Evolutionary conservation across 164 flowering plant species (phyloP), one percentile per base, ranked within the genome.

Genomic region (Magnolia kwangsiensis): DNA sequence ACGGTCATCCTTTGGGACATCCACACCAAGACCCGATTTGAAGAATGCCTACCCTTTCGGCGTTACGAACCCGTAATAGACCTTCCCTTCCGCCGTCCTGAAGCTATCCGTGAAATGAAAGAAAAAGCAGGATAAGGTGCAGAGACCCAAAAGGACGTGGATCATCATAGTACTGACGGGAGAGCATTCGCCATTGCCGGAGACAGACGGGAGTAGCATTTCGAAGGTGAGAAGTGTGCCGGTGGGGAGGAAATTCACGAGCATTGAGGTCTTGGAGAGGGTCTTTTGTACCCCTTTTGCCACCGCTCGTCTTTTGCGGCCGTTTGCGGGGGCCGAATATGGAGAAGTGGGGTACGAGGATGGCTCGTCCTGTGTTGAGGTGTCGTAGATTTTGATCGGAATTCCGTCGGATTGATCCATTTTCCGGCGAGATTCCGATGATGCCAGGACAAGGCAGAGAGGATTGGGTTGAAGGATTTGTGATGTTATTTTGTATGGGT

Each of bases 21-120:
- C 88, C 11, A 92, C 89, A 0, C 77, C 86, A 0, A 88, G 79
- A 0, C 90, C 94, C 0, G 93, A 72, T 82, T 89, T 92, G 84
- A 94, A 94, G 24, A 92, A 89, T 0, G 94, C 87, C 78, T 94
- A 72, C 3, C 97, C 99, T 2, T 50, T 76, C 0, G 92, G 89
- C 0, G 97, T 96, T 27, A 96, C 99, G 67, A 96, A 87, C 8
- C 99, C 99, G 78, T 90, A 91, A 76, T 91, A 94, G 1, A 96
- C 85, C 73, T 84, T 89, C n/a, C 89, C 99, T 50, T 94, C 97
- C 0, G 89, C 88, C n/a, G 85, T 91, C 0, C 79, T 72, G 78
- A 90, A 94, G 81, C 98, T 90, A 80, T 94, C 99, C 0, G 99
- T 96, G 89, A 96, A 96, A 78, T 92, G 98, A 83, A 96, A 94